Evolutionary conservation across 306 rosid species (phyloP).

Genomic region (Corylus heterophylla): DNA sequence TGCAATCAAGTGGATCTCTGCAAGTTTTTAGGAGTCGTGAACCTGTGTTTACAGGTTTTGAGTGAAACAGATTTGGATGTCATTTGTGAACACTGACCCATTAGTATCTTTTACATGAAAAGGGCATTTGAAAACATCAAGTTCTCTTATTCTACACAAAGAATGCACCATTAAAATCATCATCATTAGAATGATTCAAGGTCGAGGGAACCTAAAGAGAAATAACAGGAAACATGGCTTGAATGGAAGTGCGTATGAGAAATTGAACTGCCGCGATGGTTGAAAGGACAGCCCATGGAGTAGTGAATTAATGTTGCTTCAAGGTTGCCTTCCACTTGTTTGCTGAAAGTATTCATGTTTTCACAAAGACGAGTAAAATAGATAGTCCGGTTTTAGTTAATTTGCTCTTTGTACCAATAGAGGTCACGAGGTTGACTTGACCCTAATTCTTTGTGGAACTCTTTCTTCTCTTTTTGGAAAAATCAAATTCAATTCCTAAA

Average conservation of each 20-base stretch:
- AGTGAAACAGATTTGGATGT: not conserved
- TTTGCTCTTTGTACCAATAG: no score
- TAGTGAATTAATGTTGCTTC: slow-evolving; percentile 25
- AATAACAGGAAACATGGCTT: slow-evolving; percentile 7
- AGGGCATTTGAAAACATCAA: not conserved
- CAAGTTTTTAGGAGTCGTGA: not conserved
- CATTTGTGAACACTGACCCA: not conserved
- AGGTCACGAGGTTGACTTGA: no score
- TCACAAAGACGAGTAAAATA: slow-evolving; percentile 19
- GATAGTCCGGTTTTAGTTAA: not conserved
- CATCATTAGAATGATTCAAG: not conserved
- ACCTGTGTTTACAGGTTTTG: not conserved
- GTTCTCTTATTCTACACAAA: not conserved
- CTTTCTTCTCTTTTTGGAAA: no score
- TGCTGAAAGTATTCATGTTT: not conserved
- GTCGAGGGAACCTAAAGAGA: not conserved
- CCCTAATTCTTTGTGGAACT: no score
- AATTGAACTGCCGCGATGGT: slow-evolving; percentile 8
- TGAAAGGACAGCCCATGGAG: slow-evolving; percentile 32
- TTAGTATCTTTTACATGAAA: not conserved
- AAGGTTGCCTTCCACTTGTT: slow-evolving; percentile 32
- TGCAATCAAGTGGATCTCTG: not conserved
- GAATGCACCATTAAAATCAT: no score
- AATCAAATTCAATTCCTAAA: no score
- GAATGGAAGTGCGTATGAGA: slow-evolving; percentile 18